Base-by-base conservation (phyloP, 192 early-diverging fungal genomes). In the Gamsiella multidivaricata region DNA sequence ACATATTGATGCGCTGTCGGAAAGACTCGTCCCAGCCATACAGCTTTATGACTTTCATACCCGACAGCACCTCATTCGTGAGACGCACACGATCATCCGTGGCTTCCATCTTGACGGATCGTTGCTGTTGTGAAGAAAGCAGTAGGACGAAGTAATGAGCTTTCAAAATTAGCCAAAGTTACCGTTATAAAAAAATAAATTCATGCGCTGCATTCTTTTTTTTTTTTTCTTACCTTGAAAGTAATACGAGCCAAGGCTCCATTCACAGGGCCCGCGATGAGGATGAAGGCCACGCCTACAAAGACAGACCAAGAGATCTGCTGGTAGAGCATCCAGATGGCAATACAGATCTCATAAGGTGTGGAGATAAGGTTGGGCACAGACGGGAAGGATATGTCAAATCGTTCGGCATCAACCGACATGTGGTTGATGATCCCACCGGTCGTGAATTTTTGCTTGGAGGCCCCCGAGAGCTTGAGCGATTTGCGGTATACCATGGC, bases 351-450 rank as follows among this genome's bases (percentile, higher is more conserved):
- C 18, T 66, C 55, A 12, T 0, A 39, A 39, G 26, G 20, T 89
- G 89, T 1, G 91, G 70, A 61, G 25, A 69, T 54, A 5, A 54
- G 47, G 53, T 37, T 0, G 65, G 51, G 23, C 65, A 15, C 0
- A 54, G 25, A 2, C 82, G 61, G 56, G 9, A 63, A 65, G 3
- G 64, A 53, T 1, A 61, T 47, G 3, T 45, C 14, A 53, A 66
- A 64, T 14, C 59, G 32, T 28, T 81, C 80, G 29, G 66, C 66
- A 47, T 81, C 80, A 4, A 75, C 71, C 3, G 52, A 57, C 46
- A 81, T 69, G 28, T 74, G 71, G 28, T 81, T 81, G 32, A 25
- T 59, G 31, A 81, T 81, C 23, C 69, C 70, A 15, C 80, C 80
- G 2, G 66, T 37, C 5, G 65, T 81, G 25, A 50, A 22, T 11